Evolutionary conservation across 768 basidiomycete genomes (phyloP).

Genomic region (Kwoniella europaea): DNA sequence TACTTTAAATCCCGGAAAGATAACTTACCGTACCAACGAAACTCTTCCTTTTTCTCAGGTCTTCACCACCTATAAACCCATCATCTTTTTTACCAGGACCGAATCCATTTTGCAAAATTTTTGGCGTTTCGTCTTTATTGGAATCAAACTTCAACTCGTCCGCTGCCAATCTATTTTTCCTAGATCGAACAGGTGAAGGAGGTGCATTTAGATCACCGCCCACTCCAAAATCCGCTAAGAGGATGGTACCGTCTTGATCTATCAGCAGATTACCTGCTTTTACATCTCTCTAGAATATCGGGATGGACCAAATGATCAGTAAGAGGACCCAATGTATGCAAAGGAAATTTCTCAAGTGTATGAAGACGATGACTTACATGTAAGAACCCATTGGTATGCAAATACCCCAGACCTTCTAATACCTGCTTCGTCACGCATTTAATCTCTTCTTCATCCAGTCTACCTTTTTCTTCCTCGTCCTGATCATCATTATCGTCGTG

Average conservation of each 20-base stretch:
- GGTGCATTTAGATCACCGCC: conserved; percentile 77
- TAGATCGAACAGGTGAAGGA: conserved; percentile 11
- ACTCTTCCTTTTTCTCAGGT: conserved; percentile 70
- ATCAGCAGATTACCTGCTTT: conserved; percentile 93
- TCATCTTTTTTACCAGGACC: conserved; percentile 11
- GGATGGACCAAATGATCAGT: conserved; percentile 64
- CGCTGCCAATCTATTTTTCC: conserved; percentile 7
- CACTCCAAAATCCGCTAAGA: conserved; percentile 90
- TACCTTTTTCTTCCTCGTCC: conserved; percentile 21
- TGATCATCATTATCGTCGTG: conserved; percentile 71
- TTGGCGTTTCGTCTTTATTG: background rate
- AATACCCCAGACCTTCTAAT: conserved; percentile 66
- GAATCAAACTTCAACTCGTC: conserved; percentile 18
- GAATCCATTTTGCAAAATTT: background rate
- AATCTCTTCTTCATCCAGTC: conserved; percentile 87
- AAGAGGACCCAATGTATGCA: too few relatives aligned
- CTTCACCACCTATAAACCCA: conserved; percentile 10
- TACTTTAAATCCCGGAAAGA: background rate
- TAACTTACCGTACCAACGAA: conserved; percentile 76
- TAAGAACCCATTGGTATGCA: conserved; percentile 33
- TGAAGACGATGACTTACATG: conserved; percentile 31
- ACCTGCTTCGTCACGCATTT: conserved; percentile 84
- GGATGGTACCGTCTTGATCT: conserved; percentile 68
- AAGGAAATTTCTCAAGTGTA: background rate
- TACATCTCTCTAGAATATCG: conserved; percentile 79